Base-by-base conservation (phyloP, 2,329 filamentous ascomycete genomes). In the Cadophora sp. region DNA sequence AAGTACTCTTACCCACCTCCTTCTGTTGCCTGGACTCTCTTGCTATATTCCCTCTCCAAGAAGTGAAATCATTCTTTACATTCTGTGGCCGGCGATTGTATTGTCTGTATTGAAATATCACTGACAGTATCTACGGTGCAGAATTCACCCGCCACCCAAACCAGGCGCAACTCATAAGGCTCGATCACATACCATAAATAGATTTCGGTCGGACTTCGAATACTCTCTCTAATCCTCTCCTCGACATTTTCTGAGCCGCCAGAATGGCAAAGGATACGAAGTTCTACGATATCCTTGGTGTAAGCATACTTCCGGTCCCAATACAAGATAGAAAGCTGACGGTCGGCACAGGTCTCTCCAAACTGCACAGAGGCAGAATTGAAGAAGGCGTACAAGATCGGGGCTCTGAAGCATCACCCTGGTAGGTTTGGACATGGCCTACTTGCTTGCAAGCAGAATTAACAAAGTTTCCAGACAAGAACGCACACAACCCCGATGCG, bases 361-460 rank as follows among this genome's bases (percentile, higher is more conserved):
- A 89, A 87, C 76, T 92, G 92, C 73, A 91, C 91, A 68, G 95
- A 98, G 76, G 84, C 90, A 74, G 92, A 97, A 82, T 84, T 99
- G 73, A 97, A 96, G 85, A 94, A 94, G 78, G 94, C 90, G 75
- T 97, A 96, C 87, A 94, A 93, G 81, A 89, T 91, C 74, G 89
- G 89, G 75, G 93, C 93, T 40, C 83, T 96, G 70, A 96, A 95
- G 82, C 91, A 90, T 80, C 93, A 97, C 78, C 93, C 93, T 79
- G 91, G 91, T 93, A 87, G 73, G 88, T 80, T 68, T 76, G 66
- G 34, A 66, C 14, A 40, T 68, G 29, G 67, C 48, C 48, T 31
- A 60, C 29, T 69, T 34, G 48, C 59, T 48, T 48, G 31, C 22
- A 40, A 22, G 62, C 64, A 40, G 26, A 40, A 14, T 22, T 77